phyloP scores from a whole-genome alignment of 306 rosid species.

The Citrullus amarus region DNA sequence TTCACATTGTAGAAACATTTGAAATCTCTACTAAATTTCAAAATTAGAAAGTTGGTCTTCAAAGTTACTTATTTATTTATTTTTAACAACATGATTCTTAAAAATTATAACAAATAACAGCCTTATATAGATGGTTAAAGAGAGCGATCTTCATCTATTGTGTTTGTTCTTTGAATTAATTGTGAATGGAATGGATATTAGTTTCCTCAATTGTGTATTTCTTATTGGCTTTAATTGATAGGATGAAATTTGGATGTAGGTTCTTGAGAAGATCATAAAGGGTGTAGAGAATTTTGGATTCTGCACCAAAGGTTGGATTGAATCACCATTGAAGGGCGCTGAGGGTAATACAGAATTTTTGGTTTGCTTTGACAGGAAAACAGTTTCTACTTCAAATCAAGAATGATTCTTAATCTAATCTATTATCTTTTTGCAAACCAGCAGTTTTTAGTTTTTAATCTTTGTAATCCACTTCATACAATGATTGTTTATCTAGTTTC shows the following conservation, averaged over 20 bases:
- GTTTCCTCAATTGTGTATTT: not conserved
- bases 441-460: not conserved
- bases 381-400: not conserved
- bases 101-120: too few species aligned
- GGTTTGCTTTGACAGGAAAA: constrained; percentile 45
- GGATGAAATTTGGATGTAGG: constrained; percentile 26
- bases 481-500: not conserved
- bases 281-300: constrained; percentile 78
- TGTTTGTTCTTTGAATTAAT: not conserved
- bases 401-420: not conserved
- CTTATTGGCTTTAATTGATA: not conserved
- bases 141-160: not conserved
- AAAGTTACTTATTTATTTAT: too few species aligned
- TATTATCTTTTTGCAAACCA: not conserved
- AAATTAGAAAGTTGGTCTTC: too few species aligned
- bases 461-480: not conserved
- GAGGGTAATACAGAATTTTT: constrained; percentile 93
- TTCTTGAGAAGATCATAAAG: constrained; percentile 65
- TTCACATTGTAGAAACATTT: too few species aligned
- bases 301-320: constrained; percentile 67
- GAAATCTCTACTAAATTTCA: too few species aligned
- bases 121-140: too few species aligned
- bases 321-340: constrained; percentile 88
- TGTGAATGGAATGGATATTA: not conserved
- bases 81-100: too few species aligned